Conservation (phyloP, 495 filamentous ascomycete species). For the Aspergillus taichungensis region DNA sequence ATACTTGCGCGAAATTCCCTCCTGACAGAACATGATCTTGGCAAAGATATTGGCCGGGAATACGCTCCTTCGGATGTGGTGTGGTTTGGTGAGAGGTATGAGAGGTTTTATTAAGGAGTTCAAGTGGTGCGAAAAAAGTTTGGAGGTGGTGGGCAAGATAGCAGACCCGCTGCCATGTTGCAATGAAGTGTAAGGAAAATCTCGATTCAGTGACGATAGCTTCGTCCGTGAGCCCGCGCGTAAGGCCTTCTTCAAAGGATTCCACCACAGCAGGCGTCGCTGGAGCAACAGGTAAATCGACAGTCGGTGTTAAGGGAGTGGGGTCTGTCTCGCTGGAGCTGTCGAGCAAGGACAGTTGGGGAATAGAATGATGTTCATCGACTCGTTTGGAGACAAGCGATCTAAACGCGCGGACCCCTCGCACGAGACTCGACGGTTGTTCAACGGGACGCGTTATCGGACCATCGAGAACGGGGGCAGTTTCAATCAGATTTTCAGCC, state of each 20-base stretch:
- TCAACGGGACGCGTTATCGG: slow-evolving; percentile 13
- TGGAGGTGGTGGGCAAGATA: slow-evolving; percentile 10
- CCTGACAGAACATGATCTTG: no score
- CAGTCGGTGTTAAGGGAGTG: slow-evolving; percentile 6
- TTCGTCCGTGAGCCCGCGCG: background rate
- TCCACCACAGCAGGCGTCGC: slow-evolving; percentile 6
- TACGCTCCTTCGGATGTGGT: no score
- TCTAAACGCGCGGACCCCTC: slow-evolving; percentile 27
- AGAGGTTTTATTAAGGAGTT: background rate
- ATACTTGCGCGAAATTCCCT: no score
- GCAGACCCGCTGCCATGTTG: slow-evolving; percentile 31
- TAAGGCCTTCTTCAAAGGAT: background rate
- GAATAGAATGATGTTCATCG: slow-evolving; percentile 18
- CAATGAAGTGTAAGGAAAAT: slow-evolving; percentile 6
- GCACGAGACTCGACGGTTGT: slow-evolving; percentile 21
- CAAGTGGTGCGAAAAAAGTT: slow-evolving; percentile 1
- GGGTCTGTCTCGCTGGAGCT: slow-evolving; percentile 1
- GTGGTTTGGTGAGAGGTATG: background rate
- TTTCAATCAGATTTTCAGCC: slow-evolving; percentile 13
- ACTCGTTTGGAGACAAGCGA: slow-evolving; percentile 26
- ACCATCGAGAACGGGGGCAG: slow-evolving; percentile 13
- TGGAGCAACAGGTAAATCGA: slow-evolving; percentile 10
- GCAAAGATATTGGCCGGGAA: no score
- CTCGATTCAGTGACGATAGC: background rate
- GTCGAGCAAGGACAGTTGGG: slow-evolving; percentile 17